phyloP scores from a whole-genome alignment of 768 basidiomycete species.

The Mycena metata region DNA sequence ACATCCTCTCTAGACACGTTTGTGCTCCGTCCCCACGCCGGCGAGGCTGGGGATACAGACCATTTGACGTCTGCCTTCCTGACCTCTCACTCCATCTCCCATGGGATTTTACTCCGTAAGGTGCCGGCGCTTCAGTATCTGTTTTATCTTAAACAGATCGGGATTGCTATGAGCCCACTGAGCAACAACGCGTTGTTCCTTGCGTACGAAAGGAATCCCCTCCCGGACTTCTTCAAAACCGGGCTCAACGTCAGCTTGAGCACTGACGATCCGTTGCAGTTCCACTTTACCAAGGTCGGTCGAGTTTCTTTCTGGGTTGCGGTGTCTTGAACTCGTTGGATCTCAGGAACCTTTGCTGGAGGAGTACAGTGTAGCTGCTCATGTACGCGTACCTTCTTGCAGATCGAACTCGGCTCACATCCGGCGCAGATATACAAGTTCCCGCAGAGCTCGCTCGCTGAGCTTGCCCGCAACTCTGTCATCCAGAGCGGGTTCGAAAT shows the following conservation, averaged over 20 bases:
- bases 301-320: not conserved
- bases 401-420: conserved; percentile 5
- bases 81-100: conserved; percentile 97
- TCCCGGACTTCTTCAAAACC: conserved; percentile 96
- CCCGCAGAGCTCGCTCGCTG: conserved; percentile 93
- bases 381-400: conserved; percentile 63
- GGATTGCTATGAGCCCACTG: conserved; percentile 97
- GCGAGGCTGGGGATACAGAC: conserved; percentile 98
- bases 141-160: conserved; percentile 98
- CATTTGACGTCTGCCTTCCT: conserved; percentile 97
- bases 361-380: conserved; percentile 98
- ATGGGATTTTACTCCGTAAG: conserved; percentile 98
- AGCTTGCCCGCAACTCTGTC: conserved; percentile 98
- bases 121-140: conserved; percentile 97
- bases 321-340: conserved; percentile 1
- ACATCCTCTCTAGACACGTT: conserved; percentile 81
- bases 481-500: conserved; percentile 98
- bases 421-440: conserved; percentile 91
- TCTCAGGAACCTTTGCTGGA: conserved; percentile 91
- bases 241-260: conserved; percentile 97
- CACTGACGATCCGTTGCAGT: conserved; percentile 96
- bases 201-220: conserved; percentile 95
- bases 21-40: conserved; percentile 95
- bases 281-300: conserved; percentile 96
- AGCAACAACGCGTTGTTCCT: conserved; percentile 98